Evolutionary conservation across 1,284 basidiomycete species (phyloP).

Genomic region (Austroboletus novae-zelandiae): DNA sequence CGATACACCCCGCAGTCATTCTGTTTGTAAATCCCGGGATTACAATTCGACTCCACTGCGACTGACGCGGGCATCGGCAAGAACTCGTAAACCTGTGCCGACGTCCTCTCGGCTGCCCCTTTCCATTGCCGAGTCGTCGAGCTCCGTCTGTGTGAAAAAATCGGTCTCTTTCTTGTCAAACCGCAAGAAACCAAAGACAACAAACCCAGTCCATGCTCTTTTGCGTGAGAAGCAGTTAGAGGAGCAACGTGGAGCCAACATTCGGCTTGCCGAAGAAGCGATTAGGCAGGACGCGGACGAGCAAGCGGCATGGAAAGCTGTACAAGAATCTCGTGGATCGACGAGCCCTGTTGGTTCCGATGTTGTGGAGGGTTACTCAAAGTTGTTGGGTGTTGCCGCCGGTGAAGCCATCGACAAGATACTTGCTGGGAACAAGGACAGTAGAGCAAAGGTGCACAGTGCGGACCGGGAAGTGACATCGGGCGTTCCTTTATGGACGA

Average conservation of each 20-base stretch:
- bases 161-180: neutral
- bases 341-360: conserved; percentile 19
- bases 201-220: conserved; percentile 52
- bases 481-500: conserved; percentile 43
- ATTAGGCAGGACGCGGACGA: conserved; percentile 37
- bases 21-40: neutral
- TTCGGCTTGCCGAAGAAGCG: conserved; percentile 44
- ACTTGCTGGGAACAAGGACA: conserved; percentile 36
- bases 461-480: conserved; percentile 13
- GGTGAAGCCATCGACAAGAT: conserved; percentile 40
- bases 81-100: conserved; percentile 14
- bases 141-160: neutral
- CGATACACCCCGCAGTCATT: neutral
- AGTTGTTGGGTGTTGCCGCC: conserved; percentile 28
- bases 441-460: conserved; percentile 17
- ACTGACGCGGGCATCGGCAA: conserved; percentile 9
- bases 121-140: conserved; percentile 7
- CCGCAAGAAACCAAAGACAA: conserved; percentile 28
- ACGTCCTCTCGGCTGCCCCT: conserved; percentile 9
- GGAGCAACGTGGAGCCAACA: conserved; percentile 44
- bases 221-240: conserved; percentile 50
- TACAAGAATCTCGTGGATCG: conserved; percentile 26
- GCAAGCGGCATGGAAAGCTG: conserved; percentile 37
- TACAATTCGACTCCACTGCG: conserved; percentile 3
- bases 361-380: conserved; percentile 31